Evolutionary conservation across 768 basidiomycete species (phyloP).

Genomic region (Suillus luteus): DNA sequence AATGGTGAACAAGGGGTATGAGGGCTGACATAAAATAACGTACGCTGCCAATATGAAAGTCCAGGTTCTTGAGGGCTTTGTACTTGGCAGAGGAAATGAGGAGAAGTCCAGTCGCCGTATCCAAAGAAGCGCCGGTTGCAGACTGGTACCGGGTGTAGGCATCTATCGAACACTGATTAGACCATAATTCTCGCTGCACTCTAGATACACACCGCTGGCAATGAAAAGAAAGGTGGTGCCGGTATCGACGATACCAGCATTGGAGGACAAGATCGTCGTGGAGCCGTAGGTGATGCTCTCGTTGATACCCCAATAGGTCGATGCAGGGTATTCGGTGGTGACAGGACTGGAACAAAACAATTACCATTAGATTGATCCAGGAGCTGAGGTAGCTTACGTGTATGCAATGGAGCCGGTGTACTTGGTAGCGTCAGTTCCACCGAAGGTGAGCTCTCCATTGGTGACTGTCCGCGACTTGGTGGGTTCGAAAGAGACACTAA

Average conservation of each 20-base stretch:
- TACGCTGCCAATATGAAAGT: slow-evolving; percentile 15
- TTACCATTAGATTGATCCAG: background rate
- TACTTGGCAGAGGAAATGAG: slow-evolving; percentile 11
- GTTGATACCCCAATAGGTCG: slow-evolving; percentile 62
- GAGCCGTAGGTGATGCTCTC: slow-evolving; percentile 54
- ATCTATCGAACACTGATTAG: slow-evolving; percentile 19
- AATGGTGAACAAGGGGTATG: background rate
- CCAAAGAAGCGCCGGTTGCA: slow-evolving; percentile 13
- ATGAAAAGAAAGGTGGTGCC: slow-evolving; percentile 56
- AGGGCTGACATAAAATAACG: background rate
- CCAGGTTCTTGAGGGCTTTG: slow-evolving; percentile 10
- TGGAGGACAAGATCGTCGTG: slow-evolving; percentile 44
- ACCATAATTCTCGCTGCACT: background rate
- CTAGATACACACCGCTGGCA: slow-evolving; percentile 37
- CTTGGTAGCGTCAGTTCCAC: slow-evolving; percentile 32
- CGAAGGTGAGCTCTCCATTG: slow-evolving; percentile 62
- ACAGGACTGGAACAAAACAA: slow-evolving; percentile 37
- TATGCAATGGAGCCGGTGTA: slow-evolving; percentile 43
- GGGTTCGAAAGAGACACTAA: slow-evolving; percentile 57
- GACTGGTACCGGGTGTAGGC: slow-evolving; percentile 28
- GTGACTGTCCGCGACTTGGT: slow-evolving; percentile 26
- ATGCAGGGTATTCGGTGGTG: slow-evolving; percentile 48
- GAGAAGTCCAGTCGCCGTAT: slow-evolving; percentile 21
- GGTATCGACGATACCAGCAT: slow-evolving; percentile 63
- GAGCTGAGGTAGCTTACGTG: slow-evolving; percentile 34